These are phyloP conservation scores for Withania somnifera DNA, from an alignment of 305 asterid species.

Conservation along the genomic window DNA sequence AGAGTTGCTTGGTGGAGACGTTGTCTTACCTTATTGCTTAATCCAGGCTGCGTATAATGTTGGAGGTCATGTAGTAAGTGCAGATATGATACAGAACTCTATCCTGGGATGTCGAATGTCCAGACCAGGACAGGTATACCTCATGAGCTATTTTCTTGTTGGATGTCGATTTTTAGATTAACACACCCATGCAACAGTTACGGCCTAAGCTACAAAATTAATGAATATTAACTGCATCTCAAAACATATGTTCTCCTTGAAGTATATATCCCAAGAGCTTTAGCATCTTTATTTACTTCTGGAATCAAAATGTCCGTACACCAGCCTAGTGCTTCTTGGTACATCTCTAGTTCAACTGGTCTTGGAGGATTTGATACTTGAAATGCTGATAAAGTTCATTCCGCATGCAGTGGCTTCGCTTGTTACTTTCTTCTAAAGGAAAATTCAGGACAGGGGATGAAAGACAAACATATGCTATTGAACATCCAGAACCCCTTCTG, in stretches of 20 bases:
- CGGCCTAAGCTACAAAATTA: background rate
- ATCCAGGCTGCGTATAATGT: slow-evolving; percentile 88
- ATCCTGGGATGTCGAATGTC: slow-evolving; percentile 80
- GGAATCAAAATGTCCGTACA: background rate
- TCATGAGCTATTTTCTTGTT: background rate
- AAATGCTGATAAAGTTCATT: slow-evolving; percentile 23
- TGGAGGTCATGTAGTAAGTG: slow-evolving; percentile 84
- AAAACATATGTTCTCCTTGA: background rate
- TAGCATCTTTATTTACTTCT: background rate
- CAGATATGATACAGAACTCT: slow-evolving; percentile 70
- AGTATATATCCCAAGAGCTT: background rate
- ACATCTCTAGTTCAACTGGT: background rate
- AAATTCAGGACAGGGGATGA: slow-evolving; percentile 74
- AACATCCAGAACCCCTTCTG: slow-evolving; percentile 74
- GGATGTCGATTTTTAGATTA: background rate
- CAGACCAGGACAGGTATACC: slow-evolving; percentile 80
- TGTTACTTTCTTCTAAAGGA: slow-evolving; percentile 61
- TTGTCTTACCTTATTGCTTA: slow-evolving; percentile 16
- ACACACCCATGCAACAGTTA: background rate
- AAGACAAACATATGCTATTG: slow-evolving; percentile 63
- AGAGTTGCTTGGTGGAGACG: background rate
- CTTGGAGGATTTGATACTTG: background rate
- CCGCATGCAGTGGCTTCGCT: slow-evolving; percentile 69
- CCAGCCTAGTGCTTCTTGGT: background rate
- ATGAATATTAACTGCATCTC: background rate